phyloP scores from a whole-genome alignment of 768 basidiomycete genomes.

The Cystobasidium ongulense region DNA sequence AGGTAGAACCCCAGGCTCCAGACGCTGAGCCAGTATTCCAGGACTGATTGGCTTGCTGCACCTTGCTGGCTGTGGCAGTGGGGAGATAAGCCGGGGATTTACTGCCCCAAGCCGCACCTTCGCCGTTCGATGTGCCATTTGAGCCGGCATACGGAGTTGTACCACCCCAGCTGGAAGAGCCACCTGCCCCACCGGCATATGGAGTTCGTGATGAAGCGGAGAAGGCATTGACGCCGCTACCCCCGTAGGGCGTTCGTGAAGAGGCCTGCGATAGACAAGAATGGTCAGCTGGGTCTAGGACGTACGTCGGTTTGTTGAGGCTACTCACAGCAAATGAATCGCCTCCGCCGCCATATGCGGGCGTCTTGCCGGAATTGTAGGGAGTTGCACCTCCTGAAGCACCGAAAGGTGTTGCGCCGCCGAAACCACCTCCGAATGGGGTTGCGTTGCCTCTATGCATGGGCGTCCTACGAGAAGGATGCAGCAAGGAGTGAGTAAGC shows the following conservation, averaged over 20 bases:
- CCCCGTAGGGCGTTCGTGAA: constrained; percentile 2
- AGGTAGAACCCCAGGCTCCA: constrained; percentile 46
- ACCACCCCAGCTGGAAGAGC: constrained; percentile 45
- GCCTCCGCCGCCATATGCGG: constrained; percentile 52
- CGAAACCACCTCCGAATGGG: constrained; percentile 34
- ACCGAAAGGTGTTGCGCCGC: constrained; percentile 33
- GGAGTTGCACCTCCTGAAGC: constrained; percentile 49
- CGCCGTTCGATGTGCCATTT: constrained; percentile 43
- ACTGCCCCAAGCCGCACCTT: constrained; percentile 37
- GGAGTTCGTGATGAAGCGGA: constrained; percentile 52
- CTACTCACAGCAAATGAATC: constrained; percentile 13
- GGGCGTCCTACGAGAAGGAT: constrained; percentile 23
- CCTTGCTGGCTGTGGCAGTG: constrained; percentile 37
- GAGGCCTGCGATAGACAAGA: background rate
- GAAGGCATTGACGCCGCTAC: constrained; percentile 4
- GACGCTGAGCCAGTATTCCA: constrained; percentile 43
- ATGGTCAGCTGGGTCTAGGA: background rate
- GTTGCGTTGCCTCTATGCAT: constrained; percentile 36
- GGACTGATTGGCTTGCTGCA: constrained; percentile 38
- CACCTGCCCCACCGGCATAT: constrained; percentile 42
- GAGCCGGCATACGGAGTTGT: constrained; percentile 32
- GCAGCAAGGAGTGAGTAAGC: constrained; percentile 26
- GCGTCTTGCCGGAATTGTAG: constrained; percentile 51
- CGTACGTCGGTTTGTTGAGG: background rate
- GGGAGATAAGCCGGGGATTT: constrained; percentile 26